phyloP scores from a whole-genome alignment of 257 asterid genomes.

The Fraxinus anomala region DNA sequence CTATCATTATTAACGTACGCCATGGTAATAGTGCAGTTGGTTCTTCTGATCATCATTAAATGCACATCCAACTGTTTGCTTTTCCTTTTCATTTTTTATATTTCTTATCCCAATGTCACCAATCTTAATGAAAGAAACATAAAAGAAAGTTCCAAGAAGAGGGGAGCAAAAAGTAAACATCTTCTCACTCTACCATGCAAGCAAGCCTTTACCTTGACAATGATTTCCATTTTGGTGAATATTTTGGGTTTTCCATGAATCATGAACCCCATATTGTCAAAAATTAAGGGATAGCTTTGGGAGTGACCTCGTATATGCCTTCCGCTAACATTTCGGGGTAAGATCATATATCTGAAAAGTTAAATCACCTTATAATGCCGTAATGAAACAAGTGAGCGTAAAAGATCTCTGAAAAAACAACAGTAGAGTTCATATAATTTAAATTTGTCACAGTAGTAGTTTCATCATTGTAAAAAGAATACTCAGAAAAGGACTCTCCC shows the following conservation, averaged over 20 bases:
- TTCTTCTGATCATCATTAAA: neutral
- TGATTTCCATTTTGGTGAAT: constrained; percentile 52
- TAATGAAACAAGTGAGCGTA: neutral
- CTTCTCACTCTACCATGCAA: constrained; percentile 19
- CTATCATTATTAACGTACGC: neutral
- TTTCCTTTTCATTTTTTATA: neutral
- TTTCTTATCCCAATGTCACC: neutral
- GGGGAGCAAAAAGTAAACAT: neutral
- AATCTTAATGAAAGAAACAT: neutral
- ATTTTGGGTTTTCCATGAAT: constrained; percentile 68
- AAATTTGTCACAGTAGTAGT: neutral
- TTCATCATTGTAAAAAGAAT: constrained; percentile 13
- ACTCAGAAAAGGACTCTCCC: constrained; percentile 18
- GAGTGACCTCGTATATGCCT: constrained; percentile 35
- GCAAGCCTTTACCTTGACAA: constrained; percentile 57
- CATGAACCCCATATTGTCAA: constrained; percentile 62
- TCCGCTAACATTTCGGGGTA: constrained; percentile 43
- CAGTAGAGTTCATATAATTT: neutral
- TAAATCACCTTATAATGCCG: constrained; percentile 1
- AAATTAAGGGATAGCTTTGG: constrained; percentile 44
- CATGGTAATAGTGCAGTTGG: neutral
- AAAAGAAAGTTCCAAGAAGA: neutral
- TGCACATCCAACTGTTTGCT: neutral
- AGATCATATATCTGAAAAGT: constrained; percentile 60
- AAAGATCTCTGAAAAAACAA: neutral